Evolutionary conservation across 2,329 filamentous ascomycete genomes (phyloP).

Genomic region (Didymella sp.): DNA sequence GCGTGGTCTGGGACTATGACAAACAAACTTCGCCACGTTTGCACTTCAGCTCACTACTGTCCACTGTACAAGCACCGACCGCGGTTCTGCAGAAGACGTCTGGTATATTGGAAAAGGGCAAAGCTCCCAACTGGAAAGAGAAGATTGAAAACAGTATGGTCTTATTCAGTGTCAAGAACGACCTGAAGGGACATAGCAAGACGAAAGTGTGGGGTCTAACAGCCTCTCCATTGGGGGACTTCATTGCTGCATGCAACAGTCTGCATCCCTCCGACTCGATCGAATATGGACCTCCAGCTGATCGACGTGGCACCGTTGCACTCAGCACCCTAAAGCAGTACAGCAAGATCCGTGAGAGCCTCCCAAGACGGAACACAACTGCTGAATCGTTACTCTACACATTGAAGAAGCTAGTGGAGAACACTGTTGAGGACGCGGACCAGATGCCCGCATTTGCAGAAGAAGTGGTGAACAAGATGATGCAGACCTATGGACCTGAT

Average conservation of each 20-base stretch:
- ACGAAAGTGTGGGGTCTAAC: conserved; percentile 63
- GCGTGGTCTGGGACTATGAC: conserved; percentile 42
- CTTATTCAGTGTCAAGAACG: conserved; percentile 58
- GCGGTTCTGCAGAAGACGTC: conserved; percentile 39
- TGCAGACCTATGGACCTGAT: conserved; percentile 25
- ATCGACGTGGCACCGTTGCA: conserved; percentile 53
- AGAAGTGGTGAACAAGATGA: conserved; percentile 32
- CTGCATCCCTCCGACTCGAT: conserved; percentile 65
- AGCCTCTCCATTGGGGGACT: conserved; percentile 55
- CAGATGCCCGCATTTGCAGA: conserved; percentile 32
- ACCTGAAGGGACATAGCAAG: conserved; percentile 58
- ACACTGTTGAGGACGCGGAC: conserved; percentile 37
- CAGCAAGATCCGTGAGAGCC: conserved; percentile 24
- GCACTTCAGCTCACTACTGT: conserved; percentile 50
- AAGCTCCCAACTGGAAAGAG: conserved; percentile 49
- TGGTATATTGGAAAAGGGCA: conserved; percentile 11
- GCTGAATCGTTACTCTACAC: conserved; percentile 47
- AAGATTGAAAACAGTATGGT: conserved; percentile 48
- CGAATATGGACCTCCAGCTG: conserved; percentile 60
- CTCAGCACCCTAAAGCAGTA: conserved; percentile 35
- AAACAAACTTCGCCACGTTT: conserved; percentile 27
- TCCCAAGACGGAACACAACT: conserved; percentile 30
- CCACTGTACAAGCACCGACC: conserved; percentile 43
- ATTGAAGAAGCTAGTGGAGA: conserved; percentile 44
- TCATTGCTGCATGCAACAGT: conserved; percentile 58